Base-by-base conservation (phyloP, 495 filamentous ascomycete species). In the Penicillium alfredii region DNA sequence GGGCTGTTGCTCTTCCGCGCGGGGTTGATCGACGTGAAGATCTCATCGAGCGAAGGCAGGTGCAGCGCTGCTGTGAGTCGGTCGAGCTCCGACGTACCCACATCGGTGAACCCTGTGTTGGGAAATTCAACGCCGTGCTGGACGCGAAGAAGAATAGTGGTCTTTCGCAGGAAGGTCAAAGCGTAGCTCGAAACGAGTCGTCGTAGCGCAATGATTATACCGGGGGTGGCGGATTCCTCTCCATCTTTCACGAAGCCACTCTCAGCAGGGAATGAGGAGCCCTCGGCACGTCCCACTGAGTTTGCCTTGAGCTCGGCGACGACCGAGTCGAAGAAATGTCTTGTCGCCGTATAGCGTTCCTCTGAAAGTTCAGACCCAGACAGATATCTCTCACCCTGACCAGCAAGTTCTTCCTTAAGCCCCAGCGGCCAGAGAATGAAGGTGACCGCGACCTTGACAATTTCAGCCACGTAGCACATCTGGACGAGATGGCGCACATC, bases 401-500 rank as follows among this genome's bases (percentile, higher is more conserved):
- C 40, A 4, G 53, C 41, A 10, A 71, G 31, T 31, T 68, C 63
- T 19, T 68, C 61, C 44, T 66, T 66, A 33, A 71, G 43, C 1
- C 57, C 62, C 2, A 61, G 33, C 7, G 64, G 66, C 57, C 63
- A 69, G 14, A 71, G 53, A 13, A 68, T 61, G 39, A 61, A 71
- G 8, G 67, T 69, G 8, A 60, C 57, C 20, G 62, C 58, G 6
- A 87, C 83, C 61, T 94, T 92, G 27, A 88, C 79, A 27, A 97
- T 76, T 61, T 99, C 90, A 17, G 86, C 86, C 23, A 93, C 71
- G 53, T 94, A 96, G 66, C 92, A 97, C 38, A 96, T 73, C 8
- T 84, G 84, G 18, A 97, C 63, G 10, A 97, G 50, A 61, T 94
- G 86, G 40, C 83, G 76, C 19, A 93, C 77, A 34, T 94, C 81